phyloP scores from a whole-genome alignment of 106 monocot species.

The Dendrobium officinale region DNA sequence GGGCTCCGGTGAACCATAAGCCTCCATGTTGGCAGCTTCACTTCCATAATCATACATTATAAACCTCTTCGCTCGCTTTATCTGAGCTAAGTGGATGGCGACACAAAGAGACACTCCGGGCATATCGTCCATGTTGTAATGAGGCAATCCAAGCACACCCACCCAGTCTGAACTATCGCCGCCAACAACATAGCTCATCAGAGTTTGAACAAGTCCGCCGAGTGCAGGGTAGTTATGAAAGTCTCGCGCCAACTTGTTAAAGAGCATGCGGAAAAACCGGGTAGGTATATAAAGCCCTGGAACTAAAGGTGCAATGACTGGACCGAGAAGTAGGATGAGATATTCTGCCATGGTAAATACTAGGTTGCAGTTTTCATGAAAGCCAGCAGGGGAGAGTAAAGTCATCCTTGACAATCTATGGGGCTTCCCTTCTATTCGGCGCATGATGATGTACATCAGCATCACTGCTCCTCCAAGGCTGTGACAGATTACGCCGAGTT shows the following conservation, averaged over 20 bases:
- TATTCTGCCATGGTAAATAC: slow-evolving; percentile 50
- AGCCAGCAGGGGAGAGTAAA: slow-evolving; percentile 88
- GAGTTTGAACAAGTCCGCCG: slow-evolving; percentile 87
- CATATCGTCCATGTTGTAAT: slow-evolving; percentile 98
- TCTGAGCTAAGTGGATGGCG: slow-evolving; percentile 82
- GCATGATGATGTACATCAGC: slow-evolving; percentile 84
- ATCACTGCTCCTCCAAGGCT: slow-evolving; percentile 94
- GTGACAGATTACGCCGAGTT: slow-evolving; percentile 66
- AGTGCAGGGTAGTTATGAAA: slow-evolving; percentile 89
- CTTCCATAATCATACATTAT: slow-evolving; percentile 92
- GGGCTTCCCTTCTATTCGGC: slow-evolving; percentile 44
- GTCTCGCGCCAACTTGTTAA: slow-evolving; percentile 91
- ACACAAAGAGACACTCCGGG: slow-evolving; percentile 87
- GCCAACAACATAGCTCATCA: slow-evolving; percentile 89
- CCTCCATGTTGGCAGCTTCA: slow-evolving; percentile 60
- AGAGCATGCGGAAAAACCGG: slow-evolving; percentile 86
- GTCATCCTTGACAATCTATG: slow-evolving; percentile 77
- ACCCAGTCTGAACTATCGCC: slow-evolving; percentile 97
- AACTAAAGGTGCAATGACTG: slow-evolving; percentile 63
- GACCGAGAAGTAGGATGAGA: slow-evolving; percentile 54
- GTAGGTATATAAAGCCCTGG: slow-evolving; percentile 94
- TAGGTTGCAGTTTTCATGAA: slow-evolving; percentile 80
- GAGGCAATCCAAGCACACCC: slow-evolving; percentile 79
- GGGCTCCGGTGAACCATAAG: slow-evolving; percentile 63
- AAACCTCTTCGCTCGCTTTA: slow-evolving; percentile 68